phyloP scores from a whole-genome alignment of 139 green algal species.

The Chara braunii region DNA sequence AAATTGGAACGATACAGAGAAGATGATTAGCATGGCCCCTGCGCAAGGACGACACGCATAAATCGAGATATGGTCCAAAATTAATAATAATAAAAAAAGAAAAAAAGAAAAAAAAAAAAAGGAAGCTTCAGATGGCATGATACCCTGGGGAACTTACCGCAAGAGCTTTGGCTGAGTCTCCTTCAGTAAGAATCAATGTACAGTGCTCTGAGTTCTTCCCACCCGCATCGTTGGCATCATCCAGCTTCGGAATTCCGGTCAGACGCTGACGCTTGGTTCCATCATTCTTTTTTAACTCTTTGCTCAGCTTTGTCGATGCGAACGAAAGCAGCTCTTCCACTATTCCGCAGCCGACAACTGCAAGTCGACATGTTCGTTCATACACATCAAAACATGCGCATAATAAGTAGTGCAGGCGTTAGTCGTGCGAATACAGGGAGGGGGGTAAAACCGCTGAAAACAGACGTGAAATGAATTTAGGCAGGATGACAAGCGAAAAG shows the following conservation, averaged over 20 bases:
- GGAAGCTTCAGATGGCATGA: no score
- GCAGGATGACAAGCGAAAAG: no score
- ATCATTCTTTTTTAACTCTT: conserved; percentile 95
- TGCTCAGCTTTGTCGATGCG: conserved; percentile 80
- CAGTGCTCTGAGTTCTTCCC: conserved; percentile 72
- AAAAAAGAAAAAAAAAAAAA: no score
- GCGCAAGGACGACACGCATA: no score
- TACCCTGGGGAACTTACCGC: no score
- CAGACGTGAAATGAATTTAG: no score
- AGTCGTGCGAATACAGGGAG: neutral
- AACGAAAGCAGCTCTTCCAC: conserved; percentile 82
- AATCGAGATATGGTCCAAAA: no score
- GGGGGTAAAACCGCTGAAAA: neutral
- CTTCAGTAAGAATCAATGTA: conserved; percentile 99
- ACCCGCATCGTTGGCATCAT: conserved; percentile 95
- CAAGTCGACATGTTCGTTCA: conserved; percentile 14
- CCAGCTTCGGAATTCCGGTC: conserved; percentile 89
- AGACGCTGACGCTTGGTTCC: conserved; percentile 73
- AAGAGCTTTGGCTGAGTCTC: conserved; percentile 93
- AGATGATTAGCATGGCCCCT: no score
- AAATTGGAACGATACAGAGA: no score
- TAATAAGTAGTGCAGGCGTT: neutral
- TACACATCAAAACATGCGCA: neutral
- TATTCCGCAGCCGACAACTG: conserved; percentile 57
- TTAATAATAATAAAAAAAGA: no score